phyloP scores from a whole-genome alignment of 805 yeast genomes.

The Nakazawaea holstii region DNA sequence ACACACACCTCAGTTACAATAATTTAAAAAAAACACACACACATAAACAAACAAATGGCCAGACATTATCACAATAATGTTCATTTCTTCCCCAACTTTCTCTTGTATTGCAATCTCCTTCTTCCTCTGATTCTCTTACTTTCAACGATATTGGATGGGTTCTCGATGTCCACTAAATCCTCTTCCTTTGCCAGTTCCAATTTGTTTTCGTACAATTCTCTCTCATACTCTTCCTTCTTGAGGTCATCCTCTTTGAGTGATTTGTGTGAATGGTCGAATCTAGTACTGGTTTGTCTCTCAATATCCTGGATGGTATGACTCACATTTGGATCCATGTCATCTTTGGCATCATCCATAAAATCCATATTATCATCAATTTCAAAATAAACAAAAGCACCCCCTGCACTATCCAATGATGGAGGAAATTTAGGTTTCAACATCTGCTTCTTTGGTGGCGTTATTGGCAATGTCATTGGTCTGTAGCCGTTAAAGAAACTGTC shows the following conservation, averaged over 20 bases:
- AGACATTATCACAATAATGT: neutral
- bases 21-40: neutral
- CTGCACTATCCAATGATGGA: slow-evolving; percentile 15
- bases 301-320: slow-evolving; percentile 10
- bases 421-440: slow-evolving; percentile 1
- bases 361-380: slow-evolving; percentile 28
- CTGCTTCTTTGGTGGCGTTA: slow-evolving; percentile 18
- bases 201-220: slow-evolving; percentile 8
- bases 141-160: slow-evolving; percentile 9
- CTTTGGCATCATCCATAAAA: slow-evolving; percentile 16
- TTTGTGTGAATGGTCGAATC: slow-evolving; percentile 17
- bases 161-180: neutral
- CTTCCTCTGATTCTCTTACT: slow-evolving; percentile 16
- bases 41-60: neutral
- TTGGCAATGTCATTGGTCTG: slow-evolving; percentile 28
- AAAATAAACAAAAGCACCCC: slow-evolving; percentile 19
- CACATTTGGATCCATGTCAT: slow-evolving; percentile 5
- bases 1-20: no score
- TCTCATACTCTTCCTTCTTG: slow-evolving; percentile 11
- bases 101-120: slow-evolving; percentile 15
- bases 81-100: slow-evolving; percentile 8
- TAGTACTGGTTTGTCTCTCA: slow-evolving; percentile 14
- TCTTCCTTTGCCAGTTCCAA: slow-evolving; percentile 9
- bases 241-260: slow-evolving; percentile 14
- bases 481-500: slow-evolving; percentile 31